Percentiles rank a stretch among this genome's conserved stretches.
These are phyloP conservation scores for Sisymbrium altissimum DNA, from an alignment of 345 rosid species.

Conservation along the genomic window DNA sequence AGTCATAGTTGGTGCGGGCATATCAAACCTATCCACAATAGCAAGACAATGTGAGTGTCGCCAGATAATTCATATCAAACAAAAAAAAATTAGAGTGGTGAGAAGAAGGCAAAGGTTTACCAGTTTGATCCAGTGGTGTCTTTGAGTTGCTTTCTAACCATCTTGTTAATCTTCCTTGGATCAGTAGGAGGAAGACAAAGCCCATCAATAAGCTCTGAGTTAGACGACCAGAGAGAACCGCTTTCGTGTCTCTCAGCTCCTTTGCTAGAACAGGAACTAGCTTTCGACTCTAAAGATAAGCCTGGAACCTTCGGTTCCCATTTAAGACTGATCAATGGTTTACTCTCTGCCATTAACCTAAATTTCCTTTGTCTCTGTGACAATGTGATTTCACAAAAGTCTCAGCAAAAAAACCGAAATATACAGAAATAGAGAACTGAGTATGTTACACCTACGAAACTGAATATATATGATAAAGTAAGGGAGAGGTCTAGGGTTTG, in stretches of 20 bases:
- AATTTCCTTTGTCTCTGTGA: neutral
- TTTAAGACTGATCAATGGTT: constrained; percentile 67
- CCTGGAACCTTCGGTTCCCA: constrained; percentile 80
- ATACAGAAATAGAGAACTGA: neutral
- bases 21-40: constrained; percentile 64
- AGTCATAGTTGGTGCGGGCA: constrained; percentile 87
- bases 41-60: neutral
- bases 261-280: constrained; percentile 8
- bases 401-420: neutral
- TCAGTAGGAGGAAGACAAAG: constrained; percentile 69
- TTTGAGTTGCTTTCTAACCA: constrained; percentile 61
- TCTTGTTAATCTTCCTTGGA: constrained; percentile 66
- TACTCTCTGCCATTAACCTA: constrained; percentile 46
- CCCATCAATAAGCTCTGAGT: constrained; percentile 70
- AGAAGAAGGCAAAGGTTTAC: constrained; percentile 31
- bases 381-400: neutral
- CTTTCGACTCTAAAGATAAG: constrained; percentile 18
- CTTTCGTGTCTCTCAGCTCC: constrained; percentile 29
- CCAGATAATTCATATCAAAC: neutral
- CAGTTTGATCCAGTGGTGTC: constrained; percentile 70
- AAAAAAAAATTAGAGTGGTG: neutral
- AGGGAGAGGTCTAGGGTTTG: neutral
- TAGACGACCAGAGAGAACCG: constrained; percentile 57
- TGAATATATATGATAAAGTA: too few relatives aligned
- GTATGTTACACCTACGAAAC: too few relatives aligned